Conservation (phyloP, 768 basidiomycete genomes). For the Trametes villosa region DNA sequence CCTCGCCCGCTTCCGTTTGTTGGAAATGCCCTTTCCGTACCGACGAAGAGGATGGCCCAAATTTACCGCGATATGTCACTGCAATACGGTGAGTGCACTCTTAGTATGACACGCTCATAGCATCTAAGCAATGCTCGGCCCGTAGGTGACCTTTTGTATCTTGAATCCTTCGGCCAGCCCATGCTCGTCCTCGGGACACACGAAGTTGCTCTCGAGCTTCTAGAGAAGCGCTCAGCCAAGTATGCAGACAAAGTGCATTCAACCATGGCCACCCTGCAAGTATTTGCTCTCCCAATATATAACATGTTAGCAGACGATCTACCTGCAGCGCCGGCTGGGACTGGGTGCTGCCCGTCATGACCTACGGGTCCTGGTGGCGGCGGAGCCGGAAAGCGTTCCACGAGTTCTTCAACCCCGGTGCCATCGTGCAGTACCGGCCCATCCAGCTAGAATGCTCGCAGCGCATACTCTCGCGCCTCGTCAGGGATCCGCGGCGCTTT, state of each 20-base stretch:
- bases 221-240: conserved; percentile 26
- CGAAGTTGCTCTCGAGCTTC: conserved; percentile 18
- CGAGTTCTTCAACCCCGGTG: not conserved
- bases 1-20: conserved; percentile 18
- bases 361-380: conserved; percentile 14
- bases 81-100: conserved; percentile 1
- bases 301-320: not conserved
- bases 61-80: not conserved
- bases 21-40: conserved; percentile 19
- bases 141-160: conserved; percentile 14
- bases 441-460: conserved; percentile 3
- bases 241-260: conserved; percentile 24
- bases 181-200: conserved; percentile 21
- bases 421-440: not conserved
- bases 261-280: conserved; percentile 7
- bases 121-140: not conserved
- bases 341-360: not conserved
- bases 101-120: not conserved
- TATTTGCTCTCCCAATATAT: not conserved
- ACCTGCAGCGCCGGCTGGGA: conserved; percentile 1
- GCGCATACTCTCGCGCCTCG: conserved; percentile 1
- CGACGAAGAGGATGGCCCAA: not conserved
- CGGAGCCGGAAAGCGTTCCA: conserved; percentile 8
- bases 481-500: conserved; percentile 1
- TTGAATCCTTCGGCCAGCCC: conserved; percentile 18